phyloP scores from a whole-genome alignment of 805 yeast species.

The Candida adriatica region DNA sequence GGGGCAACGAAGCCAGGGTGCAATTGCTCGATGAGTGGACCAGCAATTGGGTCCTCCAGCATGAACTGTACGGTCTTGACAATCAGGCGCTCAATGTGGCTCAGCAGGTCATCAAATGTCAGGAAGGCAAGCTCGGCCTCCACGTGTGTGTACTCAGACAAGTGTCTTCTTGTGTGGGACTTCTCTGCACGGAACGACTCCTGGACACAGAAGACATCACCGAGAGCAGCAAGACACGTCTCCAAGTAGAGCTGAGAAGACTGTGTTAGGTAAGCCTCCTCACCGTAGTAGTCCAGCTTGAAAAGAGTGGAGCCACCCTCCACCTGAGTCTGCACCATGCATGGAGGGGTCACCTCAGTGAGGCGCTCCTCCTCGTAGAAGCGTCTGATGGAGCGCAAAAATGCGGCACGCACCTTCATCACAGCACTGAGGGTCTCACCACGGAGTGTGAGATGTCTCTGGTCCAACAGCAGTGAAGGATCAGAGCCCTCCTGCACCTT shows the following conservation, averaged over 20 bases:
- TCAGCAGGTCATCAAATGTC: conserved; percentile 76
- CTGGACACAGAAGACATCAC: conserved; percentile 95
- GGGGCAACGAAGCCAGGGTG: conserved; percentile 91
- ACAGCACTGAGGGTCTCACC: conserved; percentile 93
- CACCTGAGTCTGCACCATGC: conserved; percentile 99
- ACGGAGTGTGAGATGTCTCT: conserved; percentile 91
- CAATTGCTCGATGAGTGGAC: conserved; percentile 82
- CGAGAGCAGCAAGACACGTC: conserved; percentile 92
- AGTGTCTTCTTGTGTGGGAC: conserved; percentile 97
- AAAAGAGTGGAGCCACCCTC: conserved; percentile 98
- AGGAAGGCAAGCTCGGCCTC: conserved; percentile 92
- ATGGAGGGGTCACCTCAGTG: conserved; percentile 95
- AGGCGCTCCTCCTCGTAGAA: conserved; percentile 69
- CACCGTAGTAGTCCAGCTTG: conserved; percentile 90
- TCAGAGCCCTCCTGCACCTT: conserved; percentile 91
- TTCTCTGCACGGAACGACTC: conserved; percentile 99
- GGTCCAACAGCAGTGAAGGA: conserved; percentile 86
- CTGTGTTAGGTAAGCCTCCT: conserved; percentile 94
- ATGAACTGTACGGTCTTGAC: conserved; percentile 65
- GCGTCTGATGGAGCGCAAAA: conserved; percentile 67
- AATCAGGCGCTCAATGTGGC: conserved; percentile 78
- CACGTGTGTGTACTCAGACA: conserved; percentile 93
- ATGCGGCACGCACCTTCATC: conserved; percentile 87
- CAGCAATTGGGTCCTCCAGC: conserved; percentile 85
- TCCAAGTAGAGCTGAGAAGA: conserved; percentile 95